Conservation (phyloP, 2,329 filamentous ascomycete genomes). For the Fusarium domesticum region DNA sequence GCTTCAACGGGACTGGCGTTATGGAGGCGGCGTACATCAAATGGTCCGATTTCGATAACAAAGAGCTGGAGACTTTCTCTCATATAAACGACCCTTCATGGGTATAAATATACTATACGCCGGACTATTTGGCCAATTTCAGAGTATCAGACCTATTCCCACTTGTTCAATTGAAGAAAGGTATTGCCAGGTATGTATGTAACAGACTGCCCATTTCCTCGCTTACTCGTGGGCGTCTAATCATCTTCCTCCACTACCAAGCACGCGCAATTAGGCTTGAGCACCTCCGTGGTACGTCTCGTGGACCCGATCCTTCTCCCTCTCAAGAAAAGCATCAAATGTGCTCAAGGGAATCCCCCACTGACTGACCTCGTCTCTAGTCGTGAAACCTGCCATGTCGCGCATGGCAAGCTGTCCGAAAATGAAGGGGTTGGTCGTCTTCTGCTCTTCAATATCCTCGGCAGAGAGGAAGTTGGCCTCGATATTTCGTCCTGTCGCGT, state of each 20-base stretch:
- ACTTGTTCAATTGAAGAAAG: too few relatives aligned
- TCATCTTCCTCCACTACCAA: background rate
- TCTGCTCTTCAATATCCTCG: conserved; percentile 38
- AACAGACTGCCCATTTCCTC: too few relatives aligned
- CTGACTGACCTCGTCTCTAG: conserved; percentile 34
- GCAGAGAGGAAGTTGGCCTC: conserved; percentile 39
- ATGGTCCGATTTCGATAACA: background rate
- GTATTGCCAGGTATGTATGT: too few relatives aligned
- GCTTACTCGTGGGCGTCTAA: too few relatives aligned
- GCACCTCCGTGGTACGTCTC: conserved; percentile 27
- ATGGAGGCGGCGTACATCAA: background rate
- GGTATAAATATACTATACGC: background rate
- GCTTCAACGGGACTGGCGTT: background rate
- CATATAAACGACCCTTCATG: background rate
- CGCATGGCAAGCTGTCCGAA: conserved; percentile 37
- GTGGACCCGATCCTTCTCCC: conserved; percentile 35
- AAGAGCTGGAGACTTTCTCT: background rate
- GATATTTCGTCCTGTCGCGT: conserved; percentile 36
- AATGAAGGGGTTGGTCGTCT: conserved; percentile 38
- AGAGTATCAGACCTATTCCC: too few relatives aligned
- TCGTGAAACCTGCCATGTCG: conserved; percentile 34
- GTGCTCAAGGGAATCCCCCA: conserved; percentile 43
- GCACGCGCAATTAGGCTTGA: background rate
- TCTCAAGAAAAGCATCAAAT: conserved; percentile 42
- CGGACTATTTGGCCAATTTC: too few relatives aligned